phyloP scores from a whole-genome alignment of 2,329 filamentous ascomycete species.

The Cladophialophora yegresii region DNA sequence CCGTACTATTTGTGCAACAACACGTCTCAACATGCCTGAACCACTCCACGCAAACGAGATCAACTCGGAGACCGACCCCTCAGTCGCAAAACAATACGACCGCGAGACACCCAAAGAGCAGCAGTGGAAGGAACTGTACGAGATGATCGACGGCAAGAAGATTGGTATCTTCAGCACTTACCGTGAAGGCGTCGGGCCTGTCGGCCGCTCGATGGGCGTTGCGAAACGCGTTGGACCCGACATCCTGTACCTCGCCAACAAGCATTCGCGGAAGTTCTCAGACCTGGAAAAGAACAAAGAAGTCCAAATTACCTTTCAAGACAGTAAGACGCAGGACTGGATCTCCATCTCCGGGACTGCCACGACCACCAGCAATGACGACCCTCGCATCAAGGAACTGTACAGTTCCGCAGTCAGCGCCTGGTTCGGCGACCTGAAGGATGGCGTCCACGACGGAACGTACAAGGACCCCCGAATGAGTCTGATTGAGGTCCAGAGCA shows the following conservation, averaged over 20 bases:
- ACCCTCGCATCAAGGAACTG: constrained; percentile 54
- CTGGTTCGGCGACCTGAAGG: constrained; percentile 56
- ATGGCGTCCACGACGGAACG: constrained; percentile 52
- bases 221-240: constrained; percentile 50
- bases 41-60: constrained; percentile 41
- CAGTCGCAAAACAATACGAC: constrained; percentile 54
- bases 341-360: constrained; percentile 50
- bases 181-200: constrained; percentile 27
- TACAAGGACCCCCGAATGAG: constrained; percentile 53
- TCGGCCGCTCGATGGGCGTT: constrained; percentile 52
- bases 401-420: constrained; percentile 45
- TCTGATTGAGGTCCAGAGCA: constrained; percentile 47
- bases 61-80: constrained; percentile 49
- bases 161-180: constrained; percentile 40
- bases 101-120: constrained; percentile 46
- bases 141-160: constrained; percentile 50
- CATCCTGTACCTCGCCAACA: constrained; percentile 55
- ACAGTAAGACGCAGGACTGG: constrained; percentile 53
- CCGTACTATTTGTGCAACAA: constrained; percentile 4
- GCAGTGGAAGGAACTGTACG: constrained; percentile 53
- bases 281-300: constrained; percentile 49
- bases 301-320: constrained; percentile 51
- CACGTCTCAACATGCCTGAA: constrained; percentile 46
- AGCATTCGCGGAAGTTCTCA: constrained; percentile 50
- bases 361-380: constrained; percentile 46